phyloP scores from a whole-genome alignment of 2,329 filamentous ascomycete genomes.

The Aspergillus amoenus region DNA sequence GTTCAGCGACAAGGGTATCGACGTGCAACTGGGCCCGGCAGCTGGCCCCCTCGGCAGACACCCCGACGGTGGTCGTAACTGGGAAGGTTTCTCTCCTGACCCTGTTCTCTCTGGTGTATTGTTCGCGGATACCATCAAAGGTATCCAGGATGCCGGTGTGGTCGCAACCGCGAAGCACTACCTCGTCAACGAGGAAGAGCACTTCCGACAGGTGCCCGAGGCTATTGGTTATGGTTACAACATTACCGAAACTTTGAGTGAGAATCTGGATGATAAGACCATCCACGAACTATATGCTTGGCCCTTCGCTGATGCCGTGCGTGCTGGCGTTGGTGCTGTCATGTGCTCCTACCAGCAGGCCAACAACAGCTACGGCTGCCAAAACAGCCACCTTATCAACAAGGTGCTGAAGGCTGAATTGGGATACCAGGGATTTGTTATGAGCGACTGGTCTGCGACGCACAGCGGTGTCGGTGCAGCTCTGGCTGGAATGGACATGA shows the following conservation, averaged over 20 bases:
- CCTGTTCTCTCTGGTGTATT: slow-evolving; percentile 72
- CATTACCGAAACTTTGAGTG: slow-evolving; percentile 61
- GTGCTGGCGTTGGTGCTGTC: slow-evolving; percentile 62
- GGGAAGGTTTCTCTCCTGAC: slow-evolving; percentile 68
- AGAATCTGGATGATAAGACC: slow-evolving; percentile 63
- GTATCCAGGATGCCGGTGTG: slow-evolving; percentile 78
- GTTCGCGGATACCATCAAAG: slow-evolving; percentile 70
- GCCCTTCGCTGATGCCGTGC: slow-evolving; percentile 69
- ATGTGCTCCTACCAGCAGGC: slow-evolving; percentile 76
- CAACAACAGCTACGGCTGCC: slow-evolving; percentile 67
- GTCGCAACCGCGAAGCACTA: slow-evolving; percentile 82
- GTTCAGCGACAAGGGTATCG: slow-evolving; percentile 71
- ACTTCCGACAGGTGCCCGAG: slow-evolving; percentile 64
- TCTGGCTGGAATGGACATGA: slow-evolving; percentile 73
- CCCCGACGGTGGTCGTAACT: slow-evolving; percentile 68
- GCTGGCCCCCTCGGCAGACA: slow-evolving; percentile 70
- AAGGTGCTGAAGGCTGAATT: slow-evolving; percentile 68
- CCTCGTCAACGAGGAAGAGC: slow-evolving; percentile 72
- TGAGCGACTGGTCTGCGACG: slow-evolving; percentile 75
- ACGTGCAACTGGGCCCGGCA: slow-evolving; percentile 74
- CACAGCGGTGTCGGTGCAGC: slow-evolving; percentile 68
- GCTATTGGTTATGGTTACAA: slow-evolving; percentile 61
- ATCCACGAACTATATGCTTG: slow-evolving; percentile 65
- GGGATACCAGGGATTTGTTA: slow-evolving; percentile 71
- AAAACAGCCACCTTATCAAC: slow-evolving; percentile 62